Base-by-base conservation (phyloP, 306 rosid species). In the Carpinus fangiana region DNA sequence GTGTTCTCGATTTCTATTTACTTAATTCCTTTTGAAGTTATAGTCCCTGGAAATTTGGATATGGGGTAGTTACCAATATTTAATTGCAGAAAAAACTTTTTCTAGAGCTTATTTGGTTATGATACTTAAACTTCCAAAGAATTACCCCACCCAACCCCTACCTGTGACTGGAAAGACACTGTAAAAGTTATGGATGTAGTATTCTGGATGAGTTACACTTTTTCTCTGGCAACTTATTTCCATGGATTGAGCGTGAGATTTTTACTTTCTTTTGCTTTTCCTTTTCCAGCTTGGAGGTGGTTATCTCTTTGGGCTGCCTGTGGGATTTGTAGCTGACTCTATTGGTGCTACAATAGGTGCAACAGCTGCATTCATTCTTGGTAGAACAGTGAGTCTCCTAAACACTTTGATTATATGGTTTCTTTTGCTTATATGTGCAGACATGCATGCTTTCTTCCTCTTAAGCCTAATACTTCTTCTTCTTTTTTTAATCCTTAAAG, bases 261-360 rank as follows among this genome's bases (percentile, higher is more conserved):
- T 56, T 20, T 20, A 18, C 7, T 18, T 56, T n/a, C 20, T 56
- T 20, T 20, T 1, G 3, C 4, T 12, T 50, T 75, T 38, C 79
- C 46, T 3, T 41, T 76, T 77, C 74, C 87, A 87, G 90, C 85
- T 88, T 79, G 93, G 93, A 38, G 93, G 93, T 41, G 90, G 90
- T 67, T 89, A 85, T 89, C 86, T 87, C 65, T 89, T 87, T 77
- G 90, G 90, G 36, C 73, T 89, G 73, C 88, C 93, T 23, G 80
- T 89, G 76, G 90, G 93, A 72, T 84, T 89, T 11, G 7, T 85
- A 36, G 93, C 90, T 16, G 90, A 87, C 41, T 87, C 90, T 17
- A 70, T 83, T 62, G 93, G 90, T 68, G 89, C 93, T 34, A 89
- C 92, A 14, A 21, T 87, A 41, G 93, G 93, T 72, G 93, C 90